Evolutionary conservation across 495 filamentous ascomycete genomes (phyloP).

Genomic region (Penicillium bialowiezense): DNA sequence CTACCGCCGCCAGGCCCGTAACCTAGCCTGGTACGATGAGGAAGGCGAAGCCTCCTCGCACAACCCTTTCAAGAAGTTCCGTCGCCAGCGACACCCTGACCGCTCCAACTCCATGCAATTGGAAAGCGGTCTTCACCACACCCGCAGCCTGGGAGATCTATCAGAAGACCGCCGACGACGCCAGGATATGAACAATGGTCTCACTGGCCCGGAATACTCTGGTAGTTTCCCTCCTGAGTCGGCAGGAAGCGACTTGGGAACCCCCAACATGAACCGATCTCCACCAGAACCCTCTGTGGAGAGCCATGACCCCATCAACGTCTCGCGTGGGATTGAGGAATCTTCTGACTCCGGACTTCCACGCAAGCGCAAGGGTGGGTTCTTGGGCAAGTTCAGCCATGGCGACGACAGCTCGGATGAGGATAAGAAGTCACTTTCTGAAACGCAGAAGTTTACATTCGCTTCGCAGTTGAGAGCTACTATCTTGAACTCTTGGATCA

Average conservation of each 20-base stretch:
- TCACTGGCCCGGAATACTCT: slow-evolving; percentile 26
- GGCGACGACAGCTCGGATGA: slow-evolving; percentile 1
- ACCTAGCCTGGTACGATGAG: slow-evolving; percentile 47
- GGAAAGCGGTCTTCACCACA: slow-evolving; percentile 18
- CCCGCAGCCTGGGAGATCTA: slow-evolving; percentile 26
- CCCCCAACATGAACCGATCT: not conserved
- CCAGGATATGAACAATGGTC: slow-evolving; percentile 25
- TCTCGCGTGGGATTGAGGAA: slow-evolving; percentile 19
- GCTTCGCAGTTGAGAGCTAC: slow-evolving; percentile 67
- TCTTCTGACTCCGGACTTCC: slow-evolving; percentile 10
- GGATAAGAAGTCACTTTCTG: slow-evolving; percentile 28
- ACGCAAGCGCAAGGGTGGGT: slow-evolving; percentile 25
- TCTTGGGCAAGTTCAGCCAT: slow-evolving; percentile 18
- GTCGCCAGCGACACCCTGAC: slow-evolving; percentile 18
- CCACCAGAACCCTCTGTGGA: slow-evolving; percentile 26
- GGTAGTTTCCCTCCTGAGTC: slow-evolving; percentile 29
- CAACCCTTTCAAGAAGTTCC: slow-evolving; percentile 52
- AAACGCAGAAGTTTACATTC: slow-evolving; percentile 60
- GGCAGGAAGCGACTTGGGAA: slow-evolving; percentile 18
- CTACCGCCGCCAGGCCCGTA: slow-evolving; percentile 41
- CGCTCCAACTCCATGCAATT: slow-evolving; percentile 34
- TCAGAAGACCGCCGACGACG: slow-evolving; percentile 26
- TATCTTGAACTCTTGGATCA: slow-evolving; percentile 79
- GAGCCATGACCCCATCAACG: slow-evolving; percentile 40
- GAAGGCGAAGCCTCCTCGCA: slow-evolving; percentile 39